Base-by-base conservation (phyloP, 1,139 yeast species). In the Nakaseomyces kungkrabaensis region DNA sequence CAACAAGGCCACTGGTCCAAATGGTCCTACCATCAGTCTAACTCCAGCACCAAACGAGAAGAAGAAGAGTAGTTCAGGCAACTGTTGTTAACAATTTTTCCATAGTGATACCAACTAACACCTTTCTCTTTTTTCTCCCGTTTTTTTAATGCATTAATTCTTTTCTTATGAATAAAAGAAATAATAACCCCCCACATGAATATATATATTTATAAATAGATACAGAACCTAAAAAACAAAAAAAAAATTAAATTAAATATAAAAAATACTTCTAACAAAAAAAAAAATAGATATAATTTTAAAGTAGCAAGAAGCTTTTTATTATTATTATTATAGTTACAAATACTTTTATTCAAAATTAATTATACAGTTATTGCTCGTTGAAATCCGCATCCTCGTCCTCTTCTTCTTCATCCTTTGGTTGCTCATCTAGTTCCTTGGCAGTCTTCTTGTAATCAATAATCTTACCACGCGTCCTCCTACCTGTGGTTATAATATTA, bases 31-130 rank as follows among this genome's bases (percentile, higher is more conserved):
- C 38, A 90, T 92, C 67, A 81, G 88, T 53, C 82, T 92, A 68
- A 87, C 97, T 8, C 97, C 96, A 52, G 89, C 95, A 52, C 96
- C 97, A 48, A 87, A 85, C 62, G 94, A 86, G 62, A 80, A 77
- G 53, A 76, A 78, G 64, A 73, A 80, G 60, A 81, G 80, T 68
- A 73, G 69, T 57, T 76, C 78, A 63, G 75, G 78, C 49, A 78
- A 81, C 70, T 82, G 90, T 72, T 78, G 94, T 77, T 79, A 72
- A 65, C 24, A 31, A 3, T 10, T n/a, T n/a, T 33, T n/a, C n/a
- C n/a, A 10, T n/a, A 9, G 36, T 24, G 25, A 13, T 11, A 11
- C 6, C 17, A 26, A 34, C 25, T 11, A 9, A 10, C 29, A 13
- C 31, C 33, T 7, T 36, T 32, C 26, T 24, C 17, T 29, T 31